Evolutionary conservation across 208 protist genomes (phyloP).

Genomic region (Endotrypanum monterogeii): DNA sequence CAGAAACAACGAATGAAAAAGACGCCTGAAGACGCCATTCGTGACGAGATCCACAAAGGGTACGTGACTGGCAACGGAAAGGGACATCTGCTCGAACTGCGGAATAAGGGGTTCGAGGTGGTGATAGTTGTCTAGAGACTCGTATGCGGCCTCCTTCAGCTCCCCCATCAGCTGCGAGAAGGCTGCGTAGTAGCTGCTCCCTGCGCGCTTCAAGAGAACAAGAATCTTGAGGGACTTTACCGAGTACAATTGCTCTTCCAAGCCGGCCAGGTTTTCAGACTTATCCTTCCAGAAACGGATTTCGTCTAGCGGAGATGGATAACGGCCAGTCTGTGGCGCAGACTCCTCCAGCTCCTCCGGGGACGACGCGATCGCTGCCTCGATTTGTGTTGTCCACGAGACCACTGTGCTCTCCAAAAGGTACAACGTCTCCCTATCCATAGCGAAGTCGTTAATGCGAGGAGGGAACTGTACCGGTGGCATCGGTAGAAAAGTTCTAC

Average conservation of each 20-base stretch:
- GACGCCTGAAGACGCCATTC: conserved; percentile 82
- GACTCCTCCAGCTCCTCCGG: conserved; percentile 86
- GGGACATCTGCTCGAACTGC: conserved; percentile 86
- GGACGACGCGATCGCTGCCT: conserved; percentile 82
- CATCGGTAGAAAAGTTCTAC: conserved; percentile 94
- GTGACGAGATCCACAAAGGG: conserved; percentile 81
- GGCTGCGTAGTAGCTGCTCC: conserved; percentile 89
- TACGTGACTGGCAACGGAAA: conserved; percentile 48
- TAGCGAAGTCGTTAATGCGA: conserved; percentile 70
- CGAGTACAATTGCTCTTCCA: conserved; percentile 94
- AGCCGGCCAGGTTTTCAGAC: conserved; percentile 88
- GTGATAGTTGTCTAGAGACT: conserved; percentile 92
- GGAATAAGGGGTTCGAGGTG: conserved; percentile 88
- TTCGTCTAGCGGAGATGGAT: conserved; percentile 94
- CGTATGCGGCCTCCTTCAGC: conserved; percentile 83
- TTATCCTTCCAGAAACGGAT: conserved; percentile 96
- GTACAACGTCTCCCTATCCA: conserved; percentile 93
- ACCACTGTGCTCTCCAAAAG: conserved; percentile 92
- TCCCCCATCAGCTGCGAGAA: conserved; percentile 90
- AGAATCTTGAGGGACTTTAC: conserved; percentile 93
- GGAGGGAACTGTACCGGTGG: conserved; percentile 87
- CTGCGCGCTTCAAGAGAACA: conserved; percentile 90
- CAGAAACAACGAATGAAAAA: conserved; percentile 94
- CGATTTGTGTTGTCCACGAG: conserved; percentile 93
- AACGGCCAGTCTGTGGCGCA: conserved; percentile 49